These are phyloP conservation scores for Trichoderma sp. DNA, from an alignment of 2,329 filamentous ascomycete species.

Conservation along the genomic window DNA sequence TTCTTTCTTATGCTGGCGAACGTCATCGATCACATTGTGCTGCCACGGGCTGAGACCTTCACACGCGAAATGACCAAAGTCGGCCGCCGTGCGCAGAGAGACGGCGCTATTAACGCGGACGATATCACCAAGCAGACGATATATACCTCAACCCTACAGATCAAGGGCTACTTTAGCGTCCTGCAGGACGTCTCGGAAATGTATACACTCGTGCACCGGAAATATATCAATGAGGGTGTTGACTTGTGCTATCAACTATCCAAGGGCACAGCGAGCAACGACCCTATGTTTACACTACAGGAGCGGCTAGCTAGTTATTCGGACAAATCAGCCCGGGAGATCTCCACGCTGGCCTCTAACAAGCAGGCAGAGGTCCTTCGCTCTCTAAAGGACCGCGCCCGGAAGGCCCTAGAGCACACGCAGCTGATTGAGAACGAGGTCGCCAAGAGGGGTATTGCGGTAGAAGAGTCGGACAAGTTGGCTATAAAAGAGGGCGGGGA, in stretches of 20 bases:
- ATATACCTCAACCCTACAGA: background rate
- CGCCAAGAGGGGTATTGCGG: background rate
- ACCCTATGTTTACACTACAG: background rate
- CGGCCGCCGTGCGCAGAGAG: background rate
- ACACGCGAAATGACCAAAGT: background rate
- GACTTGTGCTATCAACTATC: background rate
- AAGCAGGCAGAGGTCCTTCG: background rate
- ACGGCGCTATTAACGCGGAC: background rate
- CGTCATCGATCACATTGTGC: background rate
- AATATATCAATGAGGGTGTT: background rate
- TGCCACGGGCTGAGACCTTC: background rate
- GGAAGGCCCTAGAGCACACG: background rate
- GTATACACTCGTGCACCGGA: background rate
- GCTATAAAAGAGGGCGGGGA: background rate
- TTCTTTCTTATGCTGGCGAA: background rate
- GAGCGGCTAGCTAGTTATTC: background rate
- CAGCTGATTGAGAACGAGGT: background rate
- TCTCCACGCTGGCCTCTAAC: background rate
- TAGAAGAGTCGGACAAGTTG: background rate
- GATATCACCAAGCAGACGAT: background rate
- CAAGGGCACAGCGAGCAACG: background rate
- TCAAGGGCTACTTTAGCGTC: background rate
- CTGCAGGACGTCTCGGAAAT: background rate
- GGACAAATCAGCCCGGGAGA: background rate
- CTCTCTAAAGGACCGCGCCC: background rate